Evolutionary conservation across 2,329 filamentous ascomycete genomes (phyloP).

Genomic region (Ceratocystiopsis sp.): DNA sequence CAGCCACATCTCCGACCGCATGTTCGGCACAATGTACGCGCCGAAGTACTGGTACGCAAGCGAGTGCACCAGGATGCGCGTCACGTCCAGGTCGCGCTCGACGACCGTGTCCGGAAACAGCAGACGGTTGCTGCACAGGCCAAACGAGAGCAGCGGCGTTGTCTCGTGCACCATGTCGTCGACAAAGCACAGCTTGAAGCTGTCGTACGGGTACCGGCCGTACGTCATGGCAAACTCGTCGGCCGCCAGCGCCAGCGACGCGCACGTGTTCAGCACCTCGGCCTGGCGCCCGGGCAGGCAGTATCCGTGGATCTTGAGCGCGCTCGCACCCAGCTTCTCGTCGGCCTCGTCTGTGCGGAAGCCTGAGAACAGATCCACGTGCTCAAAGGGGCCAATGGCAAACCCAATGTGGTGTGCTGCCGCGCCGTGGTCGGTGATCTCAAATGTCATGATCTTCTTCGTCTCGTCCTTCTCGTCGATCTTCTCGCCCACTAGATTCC

Average conservation of each 20-base stretch:
- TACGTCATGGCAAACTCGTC: slow-evolving; percentile 82
- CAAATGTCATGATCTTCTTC: slow-evolving; percentile 80
- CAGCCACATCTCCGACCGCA: slow-evolving; percentile 70
- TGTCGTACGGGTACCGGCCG: slow-evolving; percentile 77
- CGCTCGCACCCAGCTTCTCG: slow-evolving; percentile 74
- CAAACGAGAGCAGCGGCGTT: slow-evolving; percentile 62
- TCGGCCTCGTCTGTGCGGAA: slow-evolving; percentile 85
- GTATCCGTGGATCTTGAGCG: slow-evolving; percentile 78
- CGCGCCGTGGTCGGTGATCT: slow-evolving; percentile 42
- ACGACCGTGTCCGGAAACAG: slow-evolving; percentile 74
- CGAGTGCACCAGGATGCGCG: slow-evolving; percentile 63
- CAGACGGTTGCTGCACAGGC: slow-evolving; percentile 72
- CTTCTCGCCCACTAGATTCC: slow-evolving; percentile 70
- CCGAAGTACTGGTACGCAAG: slow-evolving; percentile 89
- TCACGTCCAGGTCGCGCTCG: slow-evolving; percentile 69
- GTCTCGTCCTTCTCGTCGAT: slow-evolving; percentile 58
- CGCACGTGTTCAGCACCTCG: slow-evolving; percentile 74
- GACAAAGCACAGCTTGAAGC: slow-evolving; percentile 86
- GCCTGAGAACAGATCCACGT: slow-evolving; percentile 69
- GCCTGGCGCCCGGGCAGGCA: slow-evolving; percentile 70
- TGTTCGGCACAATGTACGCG: slow-evolving; percentile 75
- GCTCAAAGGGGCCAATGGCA: slow-evolving; percentile 85
- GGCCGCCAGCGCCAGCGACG: slow-evolving; percentile 70
- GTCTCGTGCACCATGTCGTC: slow-evolving; percentile 71
- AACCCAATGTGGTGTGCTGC: slow-evolving; percentile 85